Evolutionary conservation across 2,329 filamentous ascomycete genomes (phyloP).

Genomic region (Cercospora zeina): DNA sequence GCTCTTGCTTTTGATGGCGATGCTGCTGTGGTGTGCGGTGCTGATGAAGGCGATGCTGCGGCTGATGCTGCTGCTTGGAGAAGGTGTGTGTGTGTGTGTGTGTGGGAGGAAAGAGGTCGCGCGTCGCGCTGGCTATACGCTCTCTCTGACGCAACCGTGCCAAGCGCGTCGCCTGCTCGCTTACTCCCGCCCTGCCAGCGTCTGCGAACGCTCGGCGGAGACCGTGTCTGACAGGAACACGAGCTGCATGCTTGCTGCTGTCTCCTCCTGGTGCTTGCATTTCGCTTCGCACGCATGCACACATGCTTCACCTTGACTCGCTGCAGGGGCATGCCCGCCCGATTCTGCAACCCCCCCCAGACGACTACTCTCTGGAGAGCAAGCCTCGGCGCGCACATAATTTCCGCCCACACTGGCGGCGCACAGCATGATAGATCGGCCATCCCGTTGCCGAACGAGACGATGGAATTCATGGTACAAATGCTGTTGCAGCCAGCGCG

Average conservation of each 20-base stretch:
- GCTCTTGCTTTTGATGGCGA: too few species aligned
- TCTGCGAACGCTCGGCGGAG: not conserved
- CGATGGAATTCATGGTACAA: too few species aligned
- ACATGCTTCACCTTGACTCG: too few species aligned
- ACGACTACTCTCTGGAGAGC: too few species aligned
- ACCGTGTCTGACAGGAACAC: not conserved
- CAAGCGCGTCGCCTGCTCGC: too few species aligned
- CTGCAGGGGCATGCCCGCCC: too few species aligned
- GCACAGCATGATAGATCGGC: not conserved
- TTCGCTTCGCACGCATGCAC: too few species aligned
- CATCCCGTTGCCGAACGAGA: not conserved
- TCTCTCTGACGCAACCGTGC: too few species aligned
- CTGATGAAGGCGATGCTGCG: not conserved
- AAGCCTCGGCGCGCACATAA: not conserved
- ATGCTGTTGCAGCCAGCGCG: too few species aligned
- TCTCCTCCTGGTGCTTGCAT: too few species aligned
- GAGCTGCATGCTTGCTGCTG: too few species aligned
- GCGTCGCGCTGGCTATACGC: not conserved
- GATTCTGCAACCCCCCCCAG: too few species aligned
- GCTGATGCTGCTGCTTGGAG: not conserved
- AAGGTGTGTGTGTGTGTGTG: not conserved
- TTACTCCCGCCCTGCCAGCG: not conserved
- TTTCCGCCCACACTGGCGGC: not conserved
- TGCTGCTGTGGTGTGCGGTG: constrained; percentile 5
- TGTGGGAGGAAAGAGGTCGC: not conserved